Evolutionary conservation across 2,329 filamentous ascomycete genomes (phyloP), one percentile per base, ranked within the genome.

Genomic region (Dendryphion nanum): DNA sequence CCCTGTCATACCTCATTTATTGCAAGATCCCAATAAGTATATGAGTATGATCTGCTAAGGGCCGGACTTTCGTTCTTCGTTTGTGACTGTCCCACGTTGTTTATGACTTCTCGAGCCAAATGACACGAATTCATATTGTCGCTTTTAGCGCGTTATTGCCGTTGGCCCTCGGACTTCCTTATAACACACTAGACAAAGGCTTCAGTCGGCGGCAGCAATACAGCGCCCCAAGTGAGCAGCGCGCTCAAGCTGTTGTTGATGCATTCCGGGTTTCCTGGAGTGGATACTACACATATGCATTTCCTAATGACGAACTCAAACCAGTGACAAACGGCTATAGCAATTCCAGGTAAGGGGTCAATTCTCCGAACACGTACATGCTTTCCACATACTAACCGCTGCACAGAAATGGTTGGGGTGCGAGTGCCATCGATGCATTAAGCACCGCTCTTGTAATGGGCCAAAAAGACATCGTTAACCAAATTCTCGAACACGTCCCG

Each of bases 391-490:
- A 12, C 16, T 30, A 12, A 54, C 19, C n/a, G 49, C 33, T 18
- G 20, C 28, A 7, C 21, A 90, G 86, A 45, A 90, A 90, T 56
- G 83, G 81, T 37, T 95, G 89, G 89, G 89, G 88, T 17, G 86
- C 87, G 19, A 89, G 83, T 29, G 86, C 87, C 1, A 77, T 93
- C 12, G 89, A 95, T 61, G 85, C 86, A 2, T 72, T 95, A 32
- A 84, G 80, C 42, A 94, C 89, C 0, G 88, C 88, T 6, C 71
- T 90, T 33, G 66, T 95, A 17, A 91, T 94, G 85, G 75, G 77
- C 26, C 76, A 87, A 30, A 68, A 72, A 18, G 71, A 82, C 13
- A 80, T 86, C 17, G 81, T 93, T 12, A 70, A 82, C 29, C 72
- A 81, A 37, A 89, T 94, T 46, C 65, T 95, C 15, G 72, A 83